Conservation (phyloP, 768 basidiomycete genomes). For the Phanerochaete carnosa region DNA sequence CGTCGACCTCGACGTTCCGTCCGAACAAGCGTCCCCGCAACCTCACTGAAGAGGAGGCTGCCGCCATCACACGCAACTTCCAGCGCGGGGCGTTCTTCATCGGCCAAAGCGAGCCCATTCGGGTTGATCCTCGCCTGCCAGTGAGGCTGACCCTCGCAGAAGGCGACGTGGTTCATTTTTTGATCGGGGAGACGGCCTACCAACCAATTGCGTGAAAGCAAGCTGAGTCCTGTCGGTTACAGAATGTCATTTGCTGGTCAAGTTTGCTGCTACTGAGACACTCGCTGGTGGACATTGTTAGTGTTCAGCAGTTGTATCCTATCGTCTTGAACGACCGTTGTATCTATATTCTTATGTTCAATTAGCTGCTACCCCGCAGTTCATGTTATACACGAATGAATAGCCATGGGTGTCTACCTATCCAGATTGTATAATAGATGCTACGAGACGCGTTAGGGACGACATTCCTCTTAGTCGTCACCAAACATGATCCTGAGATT, state of each 20-base stretch:
- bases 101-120: constrained; percentile 74
- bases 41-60: constrained; percentile 80
- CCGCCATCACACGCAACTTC: constrained; percentile 80
- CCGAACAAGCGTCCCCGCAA: constrained; percentile 75
- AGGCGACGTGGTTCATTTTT: constrained; percentile 76
- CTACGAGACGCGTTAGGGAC: background rate
- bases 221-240: too few species aligned
- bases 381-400: background rate
- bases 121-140: constrained; percentile 78
- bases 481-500: constrained; percentile 83
- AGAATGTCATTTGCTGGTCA: background rate
- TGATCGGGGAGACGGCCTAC: constrained; percentile 42
- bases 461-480: constrained; percentile 11
- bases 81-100: constrained; percentile 81
- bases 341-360: background rate
- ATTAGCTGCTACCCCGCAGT: background rate
- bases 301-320: background rate
- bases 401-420: background rate
- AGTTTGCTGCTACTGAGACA: background rate
- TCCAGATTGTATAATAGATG: background rate
- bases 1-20: constrained; percentile 75
- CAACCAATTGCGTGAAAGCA: background rate
- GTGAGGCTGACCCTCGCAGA: constrained; percentile 79
- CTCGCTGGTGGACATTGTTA: background rate
- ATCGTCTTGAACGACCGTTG: background rate